Evolutionary conservation across 2,329 filamentous ascomycete species (phyloP).

Genomic region (Aureobasidium zeae): DNA sequence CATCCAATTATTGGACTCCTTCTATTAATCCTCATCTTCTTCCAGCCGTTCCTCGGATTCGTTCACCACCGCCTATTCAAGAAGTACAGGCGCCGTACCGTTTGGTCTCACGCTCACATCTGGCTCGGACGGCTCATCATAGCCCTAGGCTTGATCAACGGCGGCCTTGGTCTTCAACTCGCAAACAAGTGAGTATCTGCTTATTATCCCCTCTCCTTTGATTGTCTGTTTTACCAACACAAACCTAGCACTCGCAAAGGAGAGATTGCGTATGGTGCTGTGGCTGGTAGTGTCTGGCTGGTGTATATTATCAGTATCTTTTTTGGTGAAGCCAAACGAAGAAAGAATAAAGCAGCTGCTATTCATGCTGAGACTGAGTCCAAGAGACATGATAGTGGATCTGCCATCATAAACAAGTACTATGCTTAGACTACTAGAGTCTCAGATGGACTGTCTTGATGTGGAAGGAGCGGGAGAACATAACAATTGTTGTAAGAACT

Average conservation of each 20-base stretch:
- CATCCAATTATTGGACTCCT: conserved; percentile 49
- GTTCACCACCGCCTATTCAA: conserved; percentile 45
- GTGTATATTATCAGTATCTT: conserved; percentile 30
- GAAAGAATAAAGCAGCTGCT: conserved; percentile 2
- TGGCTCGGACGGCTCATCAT: conserved; percentile 22
- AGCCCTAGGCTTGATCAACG: conserved; percentile 16
- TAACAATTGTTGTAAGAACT: no score
- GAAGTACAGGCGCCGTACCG: conserved; percentile 36
- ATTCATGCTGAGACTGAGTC: conserved; percentile 5
- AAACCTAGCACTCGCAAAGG: conserved; percentile 9
- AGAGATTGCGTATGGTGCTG: conserved; percentile 41
- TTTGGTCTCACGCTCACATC: conserved; percentile 32
- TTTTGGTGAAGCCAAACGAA: conserved; percentile 24
- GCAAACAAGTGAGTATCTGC: conserved; percentile 9
- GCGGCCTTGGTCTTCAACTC: conserved; percentile 15
- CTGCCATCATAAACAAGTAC: background rate
- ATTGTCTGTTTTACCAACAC: no score
- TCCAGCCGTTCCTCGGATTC: conserved; percentile 45
- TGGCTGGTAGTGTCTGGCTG: conserved; percentile 41
- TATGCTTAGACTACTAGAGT: conserved; percentile 4
- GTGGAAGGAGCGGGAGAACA: no score
- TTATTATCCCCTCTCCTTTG: background rate
- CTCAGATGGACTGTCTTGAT: no score
- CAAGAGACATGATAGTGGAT: conserved; percentile 8
- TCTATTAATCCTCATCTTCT: conserved; percentile 42